phyloP scores from a whole-genome alignment of 2,329 filamentous ascomycete genomes.

The Fusarium sp. region DNA sequence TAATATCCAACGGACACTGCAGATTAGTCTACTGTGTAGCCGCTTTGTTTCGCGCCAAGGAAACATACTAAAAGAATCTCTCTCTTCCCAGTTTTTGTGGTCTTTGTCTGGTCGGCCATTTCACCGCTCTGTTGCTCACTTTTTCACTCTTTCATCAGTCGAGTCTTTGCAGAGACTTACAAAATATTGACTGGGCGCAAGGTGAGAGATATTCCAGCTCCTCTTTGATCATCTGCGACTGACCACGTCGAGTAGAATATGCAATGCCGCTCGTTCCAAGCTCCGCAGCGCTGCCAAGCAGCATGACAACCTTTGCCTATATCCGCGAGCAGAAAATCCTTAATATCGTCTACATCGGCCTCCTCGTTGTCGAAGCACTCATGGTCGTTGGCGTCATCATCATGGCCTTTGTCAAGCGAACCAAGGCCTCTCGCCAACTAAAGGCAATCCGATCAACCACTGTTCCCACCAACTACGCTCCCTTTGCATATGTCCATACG shows the following conservation, averaged over 20 bases:
- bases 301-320: constrained; percentile 40
- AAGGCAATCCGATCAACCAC: constrained; percentile 23
- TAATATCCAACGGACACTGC: constrained; percentile 24
- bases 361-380: constrained; percentile 58
- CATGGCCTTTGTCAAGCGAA: constrained; percentile 47
- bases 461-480: constrained; percentile 9
- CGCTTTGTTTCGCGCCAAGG: constrained; percentile 29
- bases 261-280: constrained; percentile 41
- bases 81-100: constrained; percentile 25
- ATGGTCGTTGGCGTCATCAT: constrained; percentile 56
- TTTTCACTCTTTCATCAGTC: constrained; percentile 10
- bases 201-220: background rate
- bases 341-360: constrained; percentile 60
- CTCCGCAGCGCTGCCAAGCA: constrained; percentile 32
- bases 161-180: constrained; percentile 4
- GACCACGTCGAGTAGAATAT: constrained; percentile 17
- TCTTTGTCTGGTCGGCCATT: constrained; percentile 7
- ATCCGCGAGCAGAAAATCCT: constrained; percentile 51
- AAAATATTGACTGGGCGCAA: background rate
- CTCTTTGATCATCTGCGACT: constrained; percentile 5
- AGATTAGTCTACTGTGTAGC: constrained; percentile 14
- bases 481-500: constrained; percentile 16
- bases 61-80: constrained; percentile 36
- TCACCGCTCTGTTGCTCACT: constrained; percentile 29
- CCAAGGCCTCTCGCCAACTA: constrained; percentile 34